Evolutionary conservation across 495 filamentous ascomycete species (phyloP), one percentile per base, ranked within the genome.

Genomic region (Pseudotulostoma volvatum): DNA sequence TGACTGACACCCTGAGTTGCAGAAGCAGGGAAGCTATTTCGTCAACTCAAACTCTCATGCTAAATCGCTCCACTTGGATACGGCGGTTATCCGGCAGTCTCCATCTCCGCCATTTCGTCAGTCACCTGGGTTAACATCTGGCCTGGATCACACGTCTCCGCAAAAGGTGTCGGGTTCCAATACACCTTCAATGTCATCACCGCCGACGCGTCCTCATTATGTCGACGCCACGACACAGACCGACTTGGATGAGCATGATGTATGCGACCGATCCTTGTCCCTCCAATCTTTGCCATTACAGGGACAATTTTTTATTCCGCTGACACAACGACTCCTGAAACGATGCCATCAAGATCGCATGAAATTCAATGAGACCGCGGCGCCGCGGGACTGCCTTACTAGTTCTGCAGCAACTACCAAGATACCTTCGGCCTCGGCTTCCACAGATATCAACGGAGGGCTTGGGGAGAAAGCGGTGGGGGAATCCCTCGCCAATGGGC

Each of bases 221-320:
- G 63, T 67, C 15, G 62, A 70, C 32, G 49, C 51, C 18, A 51
- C 56, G 4, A 57, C 61, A 11, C 71, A 75, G 48, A 65, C 63
- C 1, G 60, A 69, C 38, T 34, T 49, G 13, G 53, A 64, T 21
- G 51, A 51, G 18, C 38, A 50, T 36, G 62, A 63, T 36, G 44
- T 43, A 4, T n/a, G n/a, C n/a, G n/a, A n/a, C n/a, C 49, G 47
- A 16, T 45, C 44, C 28, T 38, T 38, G 2, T 36, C 46, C 17
- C 15, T 40, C 11, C 18, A 42, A 3, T 38, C 46, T 4, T 41
- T 49, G 3, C 41, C 18, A 20, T 33, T 35, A 14, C 45, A 36
- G 37, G 49, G 45, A 31, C 44, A 44, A 31, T 48, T 31, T 31
- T 61, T 54, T 47, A 44, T 59, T 13, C 60, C 67, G 7, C 44